phyloP scores from a whole-genome alignment of 169 alveolate genomes.

The Plasmodium reichenowi region DNA sequence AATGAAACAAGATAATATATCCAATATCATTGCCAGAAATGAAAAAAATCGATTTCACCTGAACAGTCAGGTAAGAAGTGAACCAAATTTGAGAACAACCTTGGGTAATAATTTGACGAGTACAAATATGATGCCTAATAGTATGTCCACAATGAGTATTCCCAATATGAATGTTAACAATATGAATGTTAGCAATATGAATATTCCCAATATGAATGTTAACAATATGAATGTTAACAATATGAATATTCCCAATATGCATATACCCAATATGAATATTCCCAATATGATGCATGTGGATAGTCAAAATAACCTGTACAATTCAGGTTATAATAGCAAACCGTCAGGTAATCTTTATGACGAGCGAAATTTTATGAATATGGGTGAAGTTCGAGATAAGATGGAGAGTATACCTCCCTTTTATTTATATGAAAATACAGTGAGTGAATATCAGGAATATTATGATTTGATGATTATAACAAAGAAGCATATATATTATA shows the following conservation, averaged over 20 bases:
- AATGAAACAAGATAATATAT: not conserved
- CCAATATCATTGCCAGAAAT: not conserved
- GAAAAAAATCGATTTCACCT: constrained; percentile 10
- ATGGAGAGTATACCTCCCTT: constrained; percentile 64
- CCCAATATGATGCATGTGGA: not conserved
- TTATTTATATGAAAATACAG: constrained; percentile 60
- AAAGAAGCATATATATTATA: constrained; percentile 47
- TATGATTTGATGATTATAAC: constrained; percentile 59
- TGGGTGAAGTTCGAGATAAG: constrained; percentile 8
- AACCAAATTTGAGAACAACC: not conserved
- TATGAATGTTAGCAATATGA: not conserved
- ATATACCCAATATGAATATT: not conserved
- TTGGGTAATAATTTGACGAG: not conserved
- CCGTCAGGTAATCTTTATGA: not conserved
- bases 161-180: not conserved
- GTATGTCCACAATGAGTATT: not conserved
- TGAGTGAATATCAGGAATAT: constrained; percentile 70
- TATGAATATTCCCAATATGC: not conserved
- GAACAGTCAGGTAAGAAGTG: not conserved
- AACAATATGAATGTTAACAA: not conserved
- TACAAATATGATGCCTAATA: constrained; percentile 1
- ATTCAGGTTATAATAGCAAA: no score
- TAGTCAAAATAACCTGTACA: not conserved
- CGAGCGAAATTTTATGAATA: not conserved
- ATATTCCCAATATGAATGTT: not conserved